Conservation (phyloP, 1,284 basidiomycete species). For the Pseudozyma hubeiensis region DNA sequence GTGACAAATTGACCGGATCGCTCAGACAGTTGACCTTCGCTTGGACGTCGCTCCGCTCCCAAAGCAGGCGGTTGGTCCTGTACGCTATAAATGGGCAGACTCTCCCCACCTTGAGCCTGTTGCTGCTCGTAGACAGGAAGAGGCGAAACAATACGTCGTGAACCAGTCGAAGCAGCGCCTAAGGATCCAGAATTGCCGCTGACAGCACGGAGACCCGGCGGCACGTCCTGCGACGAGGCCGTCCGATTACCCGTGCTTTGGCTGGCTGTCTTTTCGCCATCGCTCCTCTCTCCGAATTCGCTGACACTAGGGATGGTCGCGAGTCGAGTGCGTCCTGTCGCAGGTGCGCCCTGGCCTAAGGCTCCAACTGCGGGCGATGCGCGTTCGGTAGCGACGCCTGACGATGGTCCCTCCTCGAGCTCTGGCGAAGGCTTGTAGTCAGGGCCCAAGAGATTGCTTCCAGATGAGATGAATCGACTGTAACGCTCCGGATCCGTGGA, state of each 20-base stretch:
- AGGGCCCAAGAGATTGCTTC: constrained; percentile 49
- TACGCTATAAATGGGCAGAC: constrained; percentile 26
- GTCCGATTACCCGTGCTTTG: constrained; percentile 10
- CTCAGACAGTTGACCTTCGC: constrained; percentile 3
- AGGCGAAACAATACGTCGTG: constrained; percentile 17
- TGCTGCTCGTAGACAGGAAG: constrained; percentile 32
- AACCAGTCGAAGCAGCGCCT: constrained; percentile 10
- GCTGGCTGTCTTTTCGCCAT: constrained; percentile 1
- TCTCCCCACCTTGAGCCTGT: constrained; percentile 17
- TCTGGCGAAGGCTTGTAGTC: constrained; percentile 33
- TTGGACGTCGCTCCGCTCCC: background rate
- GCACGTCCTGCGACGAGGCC: constrained; percentile 1
- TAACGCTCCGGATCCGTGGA: constrained; percentile 40
- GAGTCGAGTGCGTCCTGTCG: constrained; percentile 25
- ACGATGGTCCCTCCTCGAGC: constrained; percentile 1
- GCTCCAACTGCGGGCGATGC: constrained; percentile 2
- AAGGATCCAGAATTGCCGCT: constrained; percentile 15
- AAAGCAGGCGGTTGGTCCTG: constrained; percentile 10
- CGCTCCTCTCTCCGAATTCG: constrained; percentile 53
- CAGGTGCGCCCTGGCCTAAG: constrained; percentile 1
- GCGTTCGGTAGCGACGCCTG: background rate
- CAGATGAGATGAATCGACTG: constrained; percentile 54
- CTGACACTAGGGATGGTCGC: constrained; percentile 55
- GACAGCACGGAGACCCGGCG: background rate
- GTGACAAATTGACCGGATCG: constrained; percentile 24